A percentile compares a stretch with the other conserved stretches of the same genome.
Conservation (phyloP, 345 rosid genomes). For the Schrenkiella parvula region DNA sequence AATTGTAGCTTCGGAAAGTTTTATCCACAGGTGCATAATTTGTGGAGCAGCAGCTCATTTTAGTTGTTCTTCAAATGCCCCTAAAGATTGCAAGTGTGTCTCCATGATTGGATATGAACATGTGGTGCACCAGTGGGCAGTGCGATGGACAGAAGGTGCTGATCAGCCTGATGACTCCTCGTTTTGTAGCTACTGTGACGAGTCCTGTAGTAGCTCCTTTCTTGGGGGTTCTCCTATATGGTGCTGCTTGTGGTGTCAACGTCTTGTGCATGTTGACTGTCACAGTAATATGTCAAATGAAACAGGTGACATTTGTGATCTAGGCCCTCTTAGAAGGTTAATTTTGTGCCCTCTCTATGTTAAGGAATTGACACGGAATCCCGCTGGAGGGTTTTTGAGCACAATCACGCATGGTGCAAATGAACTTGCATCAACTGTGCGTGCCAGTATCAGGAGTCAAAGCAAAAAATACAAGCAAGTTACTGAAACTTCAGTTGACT, state of each 20-base stretch:
- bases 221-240: constrained; percentile 95
- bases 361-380: constrained; percentile 55
- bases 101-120: constrained; percentile 79
- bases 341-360: constrained; percentile 82
- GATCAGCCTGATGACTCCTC: constrained; percentile 80
- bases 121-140: constrained; percentile 91
- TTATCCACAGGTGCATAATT: constrained; percentile 54
- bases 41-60: constrained; percentile 85
- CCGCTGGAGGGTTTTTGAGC: constrained; percentile 77
- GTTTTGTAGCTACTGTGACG: constrained; percentile 88
- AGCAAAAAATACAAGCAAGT: constrained; percentile 74
- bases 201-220: constrained; percentile 84
- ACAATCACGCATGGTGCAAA: constrained; percentile 95
- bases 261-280: constrained; percentile 93
- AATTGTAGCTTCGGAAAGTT: constrained; percentile 52
- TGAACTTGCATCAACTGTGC: constrained; percentile 89
- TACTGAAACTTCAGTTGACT: constrained; percentile 55
- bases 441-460: constrained; percentile 88
- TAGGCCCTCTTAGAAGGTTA: constrained; percentile 77
- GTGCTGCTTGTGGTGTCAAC: constrained; percentile 99
- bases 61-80: constrained; percentile 62
- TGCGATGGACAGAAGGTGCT: constrained; percentile 87
- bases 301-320: constrained; percentile 82
- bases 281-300: constrained; percentile 71
- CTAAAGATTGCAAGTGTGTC: constrained; percentile 81